phyloP scores from a whole-genome alignment of 495 filamentous ascomycete genomes.

The Penicillium pancosmium region DNA sequence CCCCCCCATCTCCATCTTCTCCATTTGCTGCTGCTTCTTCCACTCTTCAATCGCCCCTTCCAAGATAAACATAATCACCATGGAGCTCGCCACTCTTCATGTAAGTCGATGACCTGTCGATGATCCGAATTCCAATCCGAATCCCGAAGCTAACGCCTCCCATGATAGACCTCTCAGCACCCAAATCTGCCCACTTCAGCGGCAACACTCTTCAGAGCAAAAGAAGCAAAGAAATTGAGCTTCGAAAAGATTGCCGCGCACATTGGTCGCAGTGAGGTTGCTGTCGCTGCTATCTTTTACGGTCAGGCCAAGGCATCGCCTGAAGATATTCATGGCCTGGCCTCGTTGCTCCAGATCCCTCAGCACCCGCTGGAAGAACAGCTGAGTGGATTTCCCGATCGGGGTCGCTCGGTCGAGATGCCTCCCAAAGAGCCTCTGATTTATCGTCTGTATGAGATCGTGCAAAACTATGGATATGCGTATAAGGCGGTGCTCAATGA shows the following conservation, averaged over 20 bases:
- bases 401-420: slow-evolving; percentile 86
- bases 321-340: slow-evolving; percentile 76
- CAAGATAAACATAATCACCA: slow-evolving; percentile 4
- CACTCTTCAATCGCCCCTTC: not conserved
- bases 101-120: slow-evolving; percentile 21
- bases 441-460: slow-evolving; percentile 93
- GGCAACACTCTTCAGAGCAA: slow-evolving; percentile 79
- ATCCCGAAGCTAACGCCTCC: too few relatives aligned
- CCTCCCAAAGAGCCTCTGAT: slow-evolving; percentile 92
- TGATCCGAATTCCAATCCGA: not conserved
- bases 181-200: slow-evolving; percentile 67
- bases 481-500: slow-evolving; percentile 97
- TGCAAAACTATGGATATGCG: slow-evolving; percentile 97
- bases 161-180: slow-evolving; percentile 41
- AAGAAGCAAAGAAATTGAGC: slow-evolving; percentile 70
- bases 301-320: slow-evolving; percentile 81
- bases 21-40: not conserved
- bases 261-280: slow-evolving; percentile 85
- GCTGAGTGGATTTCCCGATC: slow-evolving; percentile 75
- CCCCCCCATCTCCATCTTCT: not conserved
- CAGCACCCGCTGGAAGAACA: slow-evolving; percentile 59
- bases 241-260: slow-evolving; percentile 79
- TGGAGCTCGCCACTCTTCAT: slow-evolving; percentile 49
- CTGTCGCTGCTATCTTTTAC: slow-evolving; percentile 92
- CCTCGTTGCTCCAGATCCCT: slow-evolving; percentile 65